phyloP scores from a whole-genome alignment of 2,329 filamentous ascomycete species.

The Aspergillus pseudoviridinutans region DNA sequence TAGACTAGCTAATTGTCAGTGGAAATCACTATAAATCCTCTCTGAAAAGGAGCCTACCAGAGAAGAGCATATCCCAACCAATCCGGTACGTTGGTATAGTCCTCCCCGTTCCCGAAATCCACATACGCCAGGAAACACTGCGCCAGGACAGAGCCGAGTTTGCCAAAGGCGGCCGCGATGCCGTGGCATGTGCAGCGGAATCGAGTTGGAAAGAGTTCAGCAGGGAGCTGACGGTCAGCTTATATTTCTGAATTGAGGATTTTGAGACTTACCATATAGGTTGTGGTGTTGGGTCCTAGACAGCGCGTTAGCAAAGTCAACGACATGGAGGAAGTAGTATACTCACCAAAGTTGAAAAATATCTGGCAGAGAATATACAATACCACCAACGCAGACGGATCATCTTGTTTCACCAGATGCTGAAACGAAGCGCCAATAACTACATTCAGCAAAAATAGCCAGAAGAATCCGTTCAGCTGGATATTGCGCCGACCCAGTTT shows the following conservation, averaged over 20 bases:
- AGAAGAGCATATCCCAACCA: constrained; percentile 13
- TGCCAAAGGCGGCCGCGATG: constrained; percentile 46
- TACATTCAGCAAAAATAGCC: constrained; percentile 24
- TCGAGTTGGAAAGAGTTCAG: constrained; percentile 48
- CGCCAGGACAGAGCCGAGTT: constrained; percentile 39
- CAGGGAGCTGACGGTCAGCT: constrained; percentile 29
- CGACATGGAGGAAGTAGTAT: neutral
- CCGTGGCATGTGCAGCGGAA: constrained; percentile 48
- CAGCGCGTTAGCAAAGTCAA: neutral
- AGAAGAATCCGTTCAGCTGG: constrained; percentile 34
- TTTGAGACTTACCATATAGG: constrained; percentile 23
- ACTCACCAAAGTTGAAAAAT: constrained; percentile 38
- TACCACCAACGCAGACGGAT: constrained; percentile 23
- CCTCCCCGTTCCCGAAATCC: constrained; percentile 3
- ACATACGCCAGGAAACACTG: constrained; percentile 11
- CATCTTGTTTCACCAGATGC: neutral
- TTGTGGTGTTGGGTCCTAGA: constrained; percentile 23
- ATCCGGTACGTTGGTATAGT: neutral
- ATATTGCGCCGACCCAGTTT: constrained; percentile 30
- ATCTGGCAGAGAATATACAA: constrained; percentile 39
- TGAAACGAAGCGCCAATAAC: constrained; percentile 11
- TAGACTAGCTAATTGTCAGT: neutral
- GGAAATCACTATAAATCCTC: neutral
- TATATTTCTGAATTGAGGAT: neutral
- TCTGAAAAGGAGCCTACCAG: constrained; percentile 2